phyloP scores from a whole-genome alignment of 768 basidiomycete species.

The Trametes sanguinea region DNA sequence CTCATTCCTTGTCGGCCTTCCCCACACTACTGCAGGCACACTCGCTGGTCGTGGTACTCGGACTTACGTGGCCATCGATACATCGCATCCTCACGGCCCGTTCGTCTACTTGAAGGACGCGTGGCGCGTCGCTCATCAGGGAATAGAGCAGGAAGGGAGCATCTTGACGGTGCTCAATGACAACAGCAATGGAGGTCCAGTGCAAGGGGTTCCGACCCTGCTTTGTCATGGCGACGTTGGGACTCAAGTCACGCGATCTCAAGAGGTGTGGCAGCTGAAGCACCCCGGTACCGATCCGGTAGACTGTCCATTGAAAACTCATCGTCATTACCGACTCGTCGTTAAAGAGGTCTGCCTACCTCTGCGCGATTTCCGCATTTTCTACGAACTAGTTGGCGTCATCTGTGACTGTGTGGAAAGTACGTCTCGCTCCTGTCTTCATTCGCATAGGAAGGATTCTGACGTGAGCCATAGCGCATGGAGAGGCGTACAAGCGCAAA shows the following conservation, averaged over 20 bases:
- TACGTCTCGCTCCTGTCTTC: background rate
- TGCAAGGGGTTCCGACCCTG: background rate
- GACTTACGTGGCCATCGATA: conserved; percentile 19
- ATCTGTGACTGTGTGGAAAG: background rate
- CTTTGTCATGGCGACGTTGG: conserved; percentile 1
- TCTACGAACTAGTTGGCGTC: background rate
- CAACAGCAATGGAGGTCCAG: background rate
- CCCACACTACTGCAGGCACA: background rate
- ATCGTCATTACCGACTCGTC: conserved; percentile 19
- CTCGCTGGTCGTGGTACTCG: conserved; percentile 15
- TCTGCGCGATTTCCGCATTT: background rate
- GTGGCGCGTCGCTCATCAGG: conserved; percentile 4
- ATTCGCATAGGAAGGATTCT: too few species aligned
- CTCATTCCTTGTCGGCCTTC: conserved; percentile 16
- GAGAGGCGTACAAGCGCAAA: background rate
- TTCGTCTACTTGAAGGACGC: conserved; percentile 24
- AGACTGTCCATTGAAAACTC: conserved; percentile 1
- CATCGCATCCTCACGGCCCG: background rate
- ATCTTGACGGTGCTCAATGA: background rate
- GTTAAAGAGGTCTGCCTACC: conserved; percentile 15
- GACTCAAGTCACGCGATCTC: background rate
- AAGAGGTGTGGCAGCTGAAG: background rate
- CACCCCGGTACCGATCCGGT: background rate
- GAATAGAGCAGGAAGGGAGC: background rate
- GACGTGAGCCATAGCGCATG: background rate